phyloP scores from a whole-genome alignment of 2,329 filamentous ascomycete species.

The Pseudocercospora eumusae region DNA sequence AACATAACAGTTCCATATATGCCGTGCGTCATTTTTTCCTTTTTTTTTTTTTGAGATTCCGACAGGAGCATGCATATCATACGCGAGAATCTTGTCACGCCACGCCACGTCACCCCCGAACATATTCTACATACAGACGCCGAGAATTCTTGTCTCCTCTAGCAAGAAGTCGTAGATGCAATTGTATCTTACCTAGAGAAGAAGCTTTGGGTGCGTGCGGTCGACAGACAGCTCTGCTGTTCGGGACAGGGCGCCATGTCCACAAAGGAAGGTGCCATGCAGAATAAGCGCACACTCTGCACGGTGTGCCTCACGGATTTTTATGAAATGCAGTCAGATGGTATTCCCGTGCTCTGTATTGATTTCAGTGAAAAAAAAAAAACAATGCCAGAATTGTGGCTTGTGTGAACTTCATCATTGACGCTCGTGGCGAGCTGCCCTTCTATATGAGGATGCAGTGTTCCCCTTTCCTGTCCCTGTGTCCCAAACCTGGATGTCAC shows the following conservation, averaged over 20 bases:
- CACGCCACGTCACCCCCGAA: too few relatives aligned
- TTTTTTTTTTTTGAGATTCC: too few relatives aligned
- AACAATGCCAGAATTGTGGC: not conserved
- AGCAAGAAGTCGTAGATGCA: too few relatives aligned
- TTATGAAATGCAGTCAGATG: not conserved
- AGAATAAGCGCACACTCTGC: not conserved
- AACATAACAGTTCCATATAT: too few relatives aligned
- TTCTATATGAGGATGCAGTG: not conserved
- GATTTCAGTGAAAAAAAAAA: too few relatives aligned
- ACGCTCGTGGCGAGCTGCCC: not conserved
- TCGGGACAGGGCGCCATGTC: not conserved
- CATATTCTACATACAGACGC: too few relatives aligned
- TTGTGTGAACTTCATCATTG: slow-evolving; percentile 5
- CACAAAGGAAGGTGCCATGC: not conserved
- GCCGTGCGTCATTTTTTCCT: too few relatives aligned
- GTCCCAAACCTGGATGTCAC: not conserved
- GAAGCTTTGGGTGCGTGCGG: not conserved
- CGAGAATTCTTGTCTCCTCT: too few relatives aligned
- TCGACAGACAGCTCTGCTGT: not conserved
- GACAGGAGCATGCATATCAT: too few relatives aligned
- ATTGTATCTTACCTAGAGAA: not conserved
- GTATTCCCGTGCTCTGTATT: not conserved
- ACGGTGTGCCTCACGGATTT: not conserved
- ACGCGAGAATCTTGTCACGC: too few relatives aligned
- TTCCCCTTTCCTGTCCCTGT: not conserved